Evolutionary conservation across 169 alveolate genomes (phyloP).

Genomic region (Cryptosporidium baileyi): DNA sequence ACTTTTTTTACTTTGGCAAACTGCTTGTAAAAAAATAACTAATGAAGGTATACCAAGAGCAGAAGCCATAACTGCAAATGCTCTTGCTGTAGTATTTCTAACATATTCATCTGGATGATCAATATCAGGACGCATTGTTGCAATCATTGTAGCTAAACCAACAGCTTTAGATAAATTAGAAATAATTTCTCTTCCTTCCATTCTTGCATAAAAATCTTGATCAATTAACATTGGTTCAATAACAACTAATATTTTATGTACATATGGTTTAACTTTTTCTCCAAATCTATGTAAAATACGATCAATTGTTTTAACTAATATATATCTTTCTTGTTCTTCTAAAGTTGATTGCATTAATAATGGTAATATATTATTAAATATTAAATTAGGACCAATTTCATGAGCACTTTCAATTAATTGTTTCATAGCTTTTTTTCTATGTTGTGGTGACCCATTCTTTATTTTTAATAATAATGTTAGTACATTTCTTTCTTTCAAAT

Average conservation of each 20-base stretch:
- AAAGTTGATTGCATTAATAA: conserved; percentile 96
- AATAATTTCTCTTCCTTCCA: conserved; percentile 98
- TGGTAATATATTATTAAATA: conserved; percentile 96
- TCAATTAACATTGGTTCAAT: conserved; percentile 98
- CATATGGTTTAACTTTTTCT: conserved; percentile 97
- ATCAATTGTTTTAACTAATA: conserved; percentile 93
- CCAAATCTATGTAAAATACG: conserved; percentile 95
- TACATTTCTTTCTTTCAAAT: conserved; percentile 93
- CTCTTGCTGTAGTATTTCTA: conserved; percentile 96
- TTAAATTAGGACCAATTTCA: conserved; percentile 97
- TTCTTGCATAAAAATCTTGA: conserved; percentile 99
- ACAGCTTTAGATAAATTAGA: conserved; percentile 96
- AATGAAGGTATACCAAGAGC: conserved; percentile 98
- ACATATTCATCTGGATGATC: conserved; percentile 99
- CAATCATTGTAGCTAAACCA: conserved; percentile 99
- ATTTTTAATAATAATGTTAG: conserved; percentile 93
- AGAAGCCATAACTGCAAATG: conserved; percentile 99
- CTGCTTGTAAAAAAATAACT: conserved; percentile 97
- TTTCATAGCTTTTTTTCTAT: conserved; percentile 94
- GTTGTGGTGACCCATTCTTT: conserved; percentile 98
- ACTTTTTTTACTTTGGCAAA: conserved; percentile 94
- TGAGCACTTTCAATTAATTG: conserved; percentile 94
- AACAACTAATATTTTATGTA: conserved; percentile 97
- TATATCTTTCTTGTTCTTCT: conserved; percentile 98
- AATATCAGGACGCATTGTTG: conserved; percentile 99